Evolutionary conservation across 2,329 filamentous ascomycete genomes (phyloP).

Genomic region (Beauveria brongniartii): DNA sequence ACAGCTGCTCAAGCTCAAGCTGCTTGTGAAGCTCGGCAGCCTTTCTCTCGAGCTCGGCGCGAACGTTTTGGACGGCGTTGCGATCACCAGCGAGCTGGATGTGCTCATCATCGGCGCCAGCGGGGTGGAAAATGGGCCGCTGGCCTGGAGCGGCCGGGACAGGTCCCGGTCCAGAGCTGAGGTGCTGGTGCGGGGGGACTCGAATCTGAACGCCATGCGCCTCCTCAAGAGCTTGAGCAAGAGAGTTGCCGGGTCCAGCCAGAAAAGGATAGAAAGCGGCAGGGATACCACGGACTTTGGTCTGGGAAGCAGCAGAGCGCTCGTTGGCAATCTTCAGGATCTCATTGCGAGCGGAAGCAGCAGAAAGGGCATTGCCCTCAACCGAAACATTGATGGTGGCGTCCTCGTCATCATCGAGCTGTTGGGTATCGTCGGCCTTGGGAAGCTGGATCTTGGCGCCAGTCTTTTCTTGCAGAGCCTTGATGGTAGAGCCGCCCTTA

Average conservation of each 20-base stretch:
- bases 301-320: constrained; percentile 71
- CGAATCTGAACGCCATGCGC: constrained; percentile 71
- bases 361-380: constrained; percentile 85
- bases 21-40: constrained; percentile 68
- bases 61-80: constrained; percentile 68
- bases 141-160: constrained; percentile 53
- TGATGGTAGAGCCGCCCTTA: constrained; percentile 81
- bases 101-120: constrained; percentile 59
- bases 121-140: constrained; percentile 61
- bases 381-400: constrained; percentile 76
- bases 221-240: constrained; percentile 64
- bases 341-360: constrained; percentile 72
- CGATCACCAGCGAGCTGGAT: constrained; percentile 87
- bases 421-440: constrained; percentile 59
- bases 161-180: constrained; percentile 62
- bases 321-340: constrained; percentile 86
- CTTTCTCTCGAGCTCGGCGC: constrained; percentile 70
- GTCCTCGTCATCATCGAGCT: constrained; percentile 59
- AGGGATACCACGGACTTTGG: constrained; percentile 76
- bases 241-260: constrained; percentile 65
- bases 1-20: constrained; percentile 68
- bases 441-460: constrained; percentile 88
- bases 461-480: constrained; percentile 79
- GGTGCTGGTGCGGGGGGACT: constrained; percentile 74
- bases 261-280: constrained; percentile 95